Percentiles rank a stretch among this genome's conserved stretches.
Evolutionary conservation across 2,329 filamentous ascomycete genomes (phyloP).

Genomic region (Eutypella sp.): DNA sequence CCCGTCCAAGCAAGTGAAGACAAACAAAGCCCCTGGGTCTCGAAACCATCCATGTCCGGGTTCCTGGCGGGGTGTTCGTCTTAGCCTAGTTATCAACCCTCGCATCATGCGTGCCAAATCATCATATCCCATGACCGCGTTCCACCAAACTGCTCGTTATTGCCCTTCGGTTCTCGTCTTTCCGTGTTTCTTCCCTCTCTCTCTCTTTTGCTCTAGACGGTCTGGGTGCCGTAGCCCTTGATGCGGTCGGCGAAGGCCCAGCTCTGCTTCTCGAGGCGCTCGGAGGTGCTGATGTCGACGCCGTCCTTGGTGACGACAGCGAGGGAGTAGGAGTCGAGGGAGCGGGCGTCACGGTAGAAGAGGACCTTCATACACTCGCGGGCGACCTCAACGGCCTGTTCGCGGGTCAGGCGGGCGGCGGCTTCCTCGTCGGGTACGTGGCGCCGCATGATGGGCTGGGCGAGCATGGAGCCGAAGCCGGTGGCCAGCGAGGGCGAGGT

Average conservation of each 20-base stretch:
- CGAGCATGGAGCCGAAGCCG: slow-evolving; percentile 88
- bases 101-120: too few species aligned
- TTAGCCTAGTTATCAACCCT: too few species aligned
- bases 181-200: background rate
- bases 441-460: slow-evolving; percentile 83
- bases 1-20: too few species aligned
- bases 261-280: slow-evolving; percentile 91
- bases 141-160: too few species aligned
- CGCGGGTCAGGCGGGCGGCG: slow-evolving; percentile 64
- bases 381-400: slow-evolving; percentile 74
- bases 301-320: slow-evolving; percentile 84
- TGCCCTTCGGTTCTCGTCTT: too few species aligned
- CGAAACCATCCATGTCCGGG: too few species aligned
- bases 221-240: slow-evolving; percentile 89
- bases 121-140: too few species aligned
- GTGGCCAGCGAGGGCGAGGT: slow-evolving; percentile 83
- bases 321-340: slow-evolving; percentile 85
- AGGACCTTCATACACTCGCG: slow-evolving; percentile 98
- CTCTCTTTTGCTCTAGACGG: slow-evolving; percentile 36
- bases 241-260: slow-evolving; percentile 97
- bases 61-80: too few species aligned
- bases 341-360: slow-evolving; percentile 94
- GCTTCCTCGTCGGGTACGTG: slow-evolving; percentile 80
- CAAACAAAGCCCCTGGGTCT: too few species aligned
- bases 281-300: slow-evolving; percentile 77